Base-by-base conservation (phyloP, 2,329 filamentous ascomycete genomes). In the Penicillium sp. region DNA sequence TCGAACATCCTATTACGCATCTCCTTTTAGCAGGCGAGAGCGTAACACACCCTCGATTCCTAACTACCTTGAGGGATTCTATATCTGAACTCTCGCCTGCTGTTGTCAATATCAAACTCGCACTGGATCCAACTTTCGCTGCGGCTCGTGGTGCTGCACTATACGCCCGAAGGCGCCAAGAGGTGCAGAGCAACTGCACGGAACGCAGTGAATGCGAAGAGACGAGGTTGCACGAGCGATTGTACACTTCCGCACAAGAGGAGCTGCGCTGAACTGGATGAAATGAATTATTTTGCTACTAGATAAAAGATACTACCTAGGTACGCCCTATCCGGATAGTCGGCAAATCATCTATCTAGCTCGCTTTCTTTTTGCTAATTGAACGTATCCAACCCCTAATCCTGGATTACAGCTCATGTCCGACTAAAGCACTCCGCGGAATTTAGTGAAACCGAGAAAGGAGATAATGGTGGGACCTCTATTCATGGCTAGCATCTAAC, bases 21-120 rank as follows among this genome's bases (percentile, higher is more conserved):
- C 19, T 61, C 38, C 11, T 55, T 38, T n/a, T 59, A 43, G 59
- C 57, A 29, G 50, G 59, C 2, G 59, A 59, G 44, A 57, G 53
- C 39, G 48, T 38, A 19, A 59, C 47, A 2, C 38, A 39, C 2
- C 38, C 38, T 21, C 38, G 38, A 4, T 39, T 7, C 38, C 38
- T 39, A 4, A 10, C 29, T 29, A 31, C 11, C 29, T 40, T 40
- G 5, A 19, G 19, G 19, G 19, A 21, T 21, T 40, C 10, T 7
- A 21, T 40, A 5, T 21, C 19, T 40, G 11, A 21, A 40, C 19
- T 21, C 5, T 40, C 19, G 19, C 38, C 5, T 40, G 10, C 2
- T 5, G 5, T 3, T 40, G 38, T 23, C 38, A 23, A 40, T 40
- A 40, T 40, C 38, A 21, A 40, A 23, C 38, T 40, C 38, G 11